These are phyloP conservation scores for Chlamydomonas sp. DNA, from an alignment of 139 green algal genomes.

Conservation along the genomic window DNA sequence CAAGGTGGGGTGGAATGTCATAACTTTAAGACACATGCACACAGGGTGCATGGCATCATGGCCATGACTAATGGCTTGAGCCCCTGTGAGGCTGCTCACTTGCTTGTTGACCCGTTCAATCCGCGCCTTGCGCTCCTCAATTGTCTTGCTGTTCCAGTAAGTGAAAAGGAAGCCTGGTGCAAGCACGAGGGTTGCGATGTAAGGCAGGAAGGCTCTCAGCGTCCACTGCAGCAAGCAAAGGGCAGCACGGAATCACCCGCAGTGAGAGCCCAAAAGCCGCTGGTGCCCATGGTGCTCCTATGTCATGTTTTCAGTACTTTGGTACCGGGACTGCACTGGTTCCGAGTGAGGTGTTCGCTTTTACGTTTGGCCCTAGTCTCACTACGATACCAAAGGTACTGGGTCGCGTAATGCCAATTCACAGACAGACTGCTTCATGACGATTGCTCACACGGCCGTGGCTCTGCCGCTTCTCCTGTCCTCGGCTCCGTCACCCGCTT, in stretches of 20 bases:
- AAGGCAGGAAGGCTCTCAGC: too few species aligned
- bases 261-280: slow-evolving; percentile 24
- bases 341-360: too few species aligned
- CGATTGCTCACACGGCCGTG: too few species aligned
- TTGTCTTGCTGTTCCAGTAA: slow-evolving; percentile 83
- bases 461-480: too few species aligned
- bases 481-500: too few species aligned
- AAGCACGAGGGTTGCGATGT: background rate
- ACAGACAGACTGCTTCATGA: too few species aligned
- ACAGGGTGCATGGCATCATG: background rate
- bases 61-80: background rate
- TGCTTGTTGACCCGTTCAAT: slow-evolving; percentile 91
- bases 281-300: background rate
- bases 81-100: slow-evolving; percentile 38
- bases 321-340: too few species aligned
- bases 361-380: too few species aligned
- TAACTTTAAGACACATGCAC: background rate
- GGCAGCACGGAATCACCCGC: background rate
- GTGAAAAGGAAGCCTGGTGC: slow-evolving; percentile 79
- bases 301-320: background rate
- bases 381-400: too few species aligned
- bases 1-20: background rate
- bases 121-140: slow-evolving; percentile 83
- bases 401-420: too few species aligned
- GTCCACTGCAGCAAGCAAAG: background rate